Evolutionary conservation across 805 yeast genomes (phyloP), one percentile per base, ranked within the genome.

Genomic region (Cyberlindnera maritima): DNA sequence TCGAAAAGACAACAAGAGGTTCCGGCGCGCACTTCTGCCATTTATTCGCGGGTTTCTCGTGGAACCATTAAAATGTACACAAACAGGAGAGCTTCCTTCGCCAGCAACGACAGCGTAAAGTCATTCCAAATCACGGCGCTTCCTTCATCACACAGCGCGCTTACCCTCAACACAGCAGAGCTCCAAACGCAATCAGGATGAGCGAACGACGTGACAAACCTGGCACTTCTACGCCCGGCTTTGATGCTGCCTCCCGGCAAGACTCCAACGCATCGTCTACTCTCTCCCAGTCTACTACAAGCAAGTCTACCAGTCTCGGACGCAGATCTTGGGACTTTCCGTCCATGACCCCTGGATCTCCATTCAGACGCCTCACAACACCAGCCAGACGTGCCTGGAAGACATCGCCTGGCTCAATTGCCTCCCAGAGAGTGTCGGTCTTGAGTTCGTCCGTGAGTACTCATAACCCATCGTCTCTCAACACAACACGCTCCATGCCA

Each of bases 281-380:
- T 20, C 34, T 25, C 32, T 17, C 36, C 3, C 23, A 32, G 12
- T 32, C 48, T 12, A 23, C 48, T 12, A 23, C 42, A 11, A 36
- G 18, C 17, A 43, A 39, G 23, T 4, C 36, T 3, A 26, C 33
- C 13, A 50, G 48, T 10, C 54, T 53, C 41, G 47, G 56, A 39
- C 54, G 54, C 41, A 48, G 56, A 39, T 50, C 58, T 13, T 59
- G 64, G 63, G 56, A 59, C 33, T 28, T 59, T 2, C 46, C 55
- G 2, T 19, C 55, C 9, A 43, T 34, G 19, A 10, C 55, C n/a
- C 47, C 53, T 5, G 43, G 45, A 2, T 55, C 64, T 1, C 63
- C 64, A 2, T 59, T 60, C 41, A 54, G 61, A 53, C 46, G 61
- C 14, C 46, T 59, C 2, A 44, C 42, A 1, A 51, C 49, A 23